Evolutionary conservation across 352 stramenopile genomes (phyloP).

Genomic region (Globisporangium paroecandrum): DNA sequence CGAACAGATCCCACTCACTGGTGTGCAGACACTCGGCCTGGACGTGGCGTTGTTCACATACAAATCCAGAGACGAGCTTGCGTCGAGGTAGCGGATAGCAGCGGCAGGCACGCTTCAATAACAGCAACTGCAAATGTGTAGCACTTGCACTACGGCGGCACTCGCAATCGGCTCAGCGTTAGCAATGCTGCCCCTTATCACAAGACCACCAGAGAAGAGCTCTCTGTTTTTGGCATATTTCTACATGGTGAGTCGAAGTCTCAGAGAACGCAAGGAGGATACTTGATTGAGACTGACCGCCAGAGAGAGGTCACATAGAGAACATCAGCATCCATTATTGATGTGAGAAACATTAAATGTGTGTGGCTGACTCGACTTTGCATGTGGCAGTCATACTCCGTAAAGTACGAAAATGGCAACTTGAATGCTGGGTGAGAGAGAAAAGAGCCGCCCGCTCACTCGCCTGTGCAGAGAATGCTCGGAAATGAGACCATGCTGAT

Average conservation of each 20-base stretch:
- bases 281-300: neutral
- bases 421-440: slow-evolving; percentile 1
- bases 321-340: neutral
- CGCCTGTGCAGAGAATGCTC: neutral
- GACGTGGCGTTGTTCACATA: slow-evolving; percentile 59
- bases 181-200: neutral
- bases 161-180: too few relatives aligned
- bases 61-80: slow-evolving; percentile 21
- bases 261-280: neutral
- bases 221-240: neutral
- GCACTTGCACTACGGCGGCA: too few relatives aligned
- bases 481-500: neutral
- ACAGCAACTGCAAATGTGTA: too few relatives aligned
- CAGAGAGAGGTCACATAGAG: too few relatives aligned
- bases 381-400: neutral
- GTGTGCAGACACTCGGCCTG: slow-evolving; percentile 48
- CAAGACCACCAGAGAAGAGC: neutral
- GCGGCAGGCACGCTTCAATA: too few relatives aligned
- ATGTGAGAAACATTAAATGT: neutral
- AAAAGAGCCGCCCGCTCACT: neutral
- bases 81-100: too few relatives aligned
- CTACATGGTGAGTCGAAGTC: neutral
- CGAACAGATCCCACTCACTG: slow-evolving; percentile 26
- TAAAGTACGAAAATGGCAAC: neutral
- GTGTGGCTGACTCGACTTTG: neutral